Evolutionary conservation across 192 early-diverging fungal genomes (phyloP).

Genomic region (Coemansia sp.): DNA sequence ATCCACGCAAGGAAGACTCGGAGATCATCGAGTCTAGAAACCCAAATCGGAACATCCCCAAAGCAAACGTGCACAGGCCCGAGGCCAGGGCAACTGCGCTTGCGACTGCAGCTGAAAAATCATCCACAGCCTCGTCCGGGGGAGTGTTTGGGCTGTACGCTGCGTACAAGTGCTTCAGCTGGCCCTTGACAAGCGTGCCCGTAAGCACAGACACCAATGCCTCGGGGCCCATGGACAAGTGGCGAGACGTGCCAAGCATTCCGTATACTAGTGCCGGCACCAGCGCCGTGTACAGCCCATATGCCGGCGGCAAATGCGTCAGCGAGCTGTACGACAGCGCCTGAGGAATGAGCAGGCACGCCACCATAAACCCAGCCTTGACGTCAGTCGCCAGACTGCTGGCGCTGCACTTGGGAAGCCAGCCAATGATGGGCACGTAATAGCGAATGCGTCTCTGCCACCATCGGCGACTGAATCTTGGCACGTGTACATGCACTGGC

Average conservation of each 20-base stretch:
- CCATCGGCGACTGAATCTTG: constrained; percentile 26
- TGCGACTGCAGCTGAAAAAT: constrained; percentile 53
- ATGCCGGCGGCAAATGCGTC: constrained; percentile 78
- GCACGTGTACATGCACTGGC: not conserved
- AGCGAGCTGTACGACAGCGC: constrained; percentile 88
- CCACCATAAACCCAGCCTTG: constrained; percentile 81
- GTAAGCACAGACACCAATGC: constrained; percentile 86
- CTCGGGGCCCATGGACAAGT: constrained; percentile 94
- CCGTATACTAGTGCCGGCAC: constrained; percentile 83
- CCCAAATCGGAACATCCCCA: constrained; percentile 96
- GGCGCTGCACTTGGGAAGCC: constrained; percentile 81
- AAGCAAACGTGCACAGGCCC: constrained; percentile 87
- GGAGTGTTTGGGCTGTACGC: constrained; percentile 47
- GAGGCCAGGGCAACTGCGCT: constrained; percentile 80
- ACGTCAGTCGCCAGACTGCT: constrained; percentile 68
- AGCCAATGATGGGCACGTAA: constrained; percentile 91
- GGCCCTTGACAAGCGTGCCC: constrained; percentile 64
- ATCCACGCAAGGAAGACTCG: constrained; percentile 89
- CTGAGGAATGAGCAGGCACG: constrained; percentile 73
- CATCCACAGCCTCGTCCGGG: constrained; percentile 55
- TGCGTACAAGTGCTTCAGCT: constrained; percentile 57
- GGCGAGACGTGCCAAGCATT: constrained; percentile 90
- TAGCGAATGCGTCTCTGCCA: constrained; percentile 67
- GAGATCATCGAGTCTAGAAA: constrained; percentile 96
- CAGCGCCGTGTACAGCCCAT: constrained; percentile 87